Evolutionary conservation across 768 basidiomycete species (phyloP).

Genomic region (Wakefieldia striispora): DNA sequence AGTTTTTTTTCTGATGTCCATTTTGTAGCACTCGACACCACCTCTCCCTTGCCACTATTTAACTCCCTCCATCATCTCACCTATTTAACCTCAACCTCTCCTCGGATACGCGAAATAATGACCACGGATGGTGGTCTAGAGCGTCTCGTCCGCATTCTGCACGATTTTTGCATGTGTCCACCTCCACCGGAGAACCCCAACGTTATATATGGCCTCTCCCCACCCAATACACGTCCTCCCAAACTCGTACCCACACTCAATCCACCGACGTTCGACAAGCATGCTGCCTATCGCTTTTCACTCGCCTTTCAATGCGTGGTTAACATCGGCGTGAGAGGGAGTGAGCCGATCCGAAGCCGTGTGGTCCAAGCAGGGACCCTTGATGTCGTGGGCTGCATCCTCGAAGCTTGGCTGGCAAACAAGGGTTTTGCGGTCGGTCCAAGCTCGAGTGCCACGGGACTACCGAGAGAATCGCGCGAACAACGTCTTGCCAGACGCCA

Average conservation of each 20-base stretch:
- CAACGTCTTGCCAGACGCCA: slow-evolving; percentile 63
- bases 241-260: slow-evolving; percentile 61
- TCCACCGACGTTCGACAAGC: slow-evolving; percentile 71
- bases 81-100: slow-evolving; percentile 95
- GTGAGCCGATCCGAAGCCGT: slow-evolving; percentile 83
- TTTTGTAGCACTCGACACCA: slow-evolving; percentile 47
- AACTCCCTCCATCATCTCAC: slow-evolving; percentile 96
- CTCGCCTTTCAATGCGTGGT: slow-evolving; percentile 96
- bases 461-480: slow-evolving; percentile 73
- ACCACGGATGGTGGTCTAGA: slow-evolving; percentile 97
- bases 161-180: slow-evolving; percentile 82
- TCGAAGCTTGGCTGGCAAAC: slow-evolving; percentile 89
- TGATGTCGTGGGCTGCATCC: slow-evolving; percentile 89
- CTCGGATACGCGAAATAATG: slow-evolving; percentile 97
- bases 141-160: slow-evolving; percentile 87
- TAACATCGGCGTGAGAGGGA: slow-evolving; percentile 96
- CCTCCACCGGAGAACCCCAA: slow-evolving; percentile 79
- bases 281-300: slow-evolving; percentile 84
- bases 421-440: slow-evolving; percentile 87
- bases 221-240: slow-evolving; percentile 56
- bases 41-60: slow-evolving; percentile 67
- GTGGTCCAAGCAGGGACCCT: slow-evolving; percentile 95
- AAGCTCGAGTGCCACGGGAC: slow-evolving; percentile 69
- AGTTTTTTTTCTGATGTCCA: slow-evolving; percentile 7
- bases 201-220: slow-evolving; percentile 73